Evolutionary conservation across 2,329 filamentous ascomycete genomes (phyloP).

Genomic region (Exophiala oligosperma): DNA sequence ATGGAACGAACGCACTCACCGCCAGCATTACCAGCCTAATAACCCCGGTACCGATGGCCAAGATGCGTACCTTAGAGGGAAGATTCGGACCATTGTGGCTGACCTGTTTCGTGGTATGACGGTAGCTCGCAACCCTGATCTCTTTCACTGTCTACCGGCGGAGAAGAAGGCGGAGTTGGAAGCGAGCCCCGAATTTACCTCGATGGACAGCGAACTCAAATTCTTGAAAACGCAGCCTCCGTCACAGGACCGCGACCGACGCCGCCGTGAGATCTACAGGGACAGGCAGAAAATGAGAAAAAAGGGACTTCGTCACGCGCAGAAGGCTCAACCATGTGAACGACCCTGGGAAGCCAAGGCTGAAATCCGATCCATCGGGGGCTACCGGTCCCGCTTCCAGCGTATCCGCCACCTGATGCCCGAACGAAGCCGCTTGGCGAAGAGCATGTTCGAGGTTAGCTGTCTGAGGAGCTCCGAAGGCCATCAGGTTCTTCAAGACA

Average conservation of each 20-base stretch:
- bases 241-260: slow-evolving; percentile 1
- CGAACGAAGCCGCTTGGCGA: slow-evolving; percentile 27
- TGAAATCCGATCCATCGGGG: no score
- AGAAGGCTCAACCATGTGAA: background rate
- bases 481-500: slow-evolving; percentile 21
- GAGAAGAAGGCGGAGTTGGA: slow-evolving; percentile 20
- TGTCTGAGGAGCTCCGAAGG: slow-evolving; percentile 27
- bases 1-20: slow-evolving; percentile 4
- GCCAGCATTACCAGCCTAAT: slow-evolving; percentile 13
- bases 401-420: slow-evolving; percentile 26
- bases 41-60: slow-evolving; percentile 13
- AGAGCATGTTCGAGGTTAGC: slow-evolving; percentile 26
- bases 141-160: slow-evolving; percentile 21
- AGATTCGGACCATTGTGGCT: slow-evolving; percentile 20
- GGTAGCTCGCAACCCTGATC: slow-evolving; percentile 21
- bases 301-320: slow-evolving; percentile 4
- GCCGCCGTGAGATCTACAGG: slow-evolving; percentile 11
- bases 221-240: slow-evolving; percentile 8
- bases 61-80: slow-evolving; percentile 22
- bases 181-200: slow-evolving; percentile 15
- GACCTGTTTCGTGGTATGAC: slow-evolving; percentile 25
- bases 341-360: no score
- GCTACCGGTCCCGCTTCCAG: slow-evolving; percentile 16
- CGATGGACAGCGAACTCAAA: slow-evolving; percentile 15
- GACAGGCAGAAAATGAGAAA: slow-evolving; percentile 10